Conservation (phyloP, 192 early-diverging fungal genomes). For the Backusella parvicylindrica region DNA sequence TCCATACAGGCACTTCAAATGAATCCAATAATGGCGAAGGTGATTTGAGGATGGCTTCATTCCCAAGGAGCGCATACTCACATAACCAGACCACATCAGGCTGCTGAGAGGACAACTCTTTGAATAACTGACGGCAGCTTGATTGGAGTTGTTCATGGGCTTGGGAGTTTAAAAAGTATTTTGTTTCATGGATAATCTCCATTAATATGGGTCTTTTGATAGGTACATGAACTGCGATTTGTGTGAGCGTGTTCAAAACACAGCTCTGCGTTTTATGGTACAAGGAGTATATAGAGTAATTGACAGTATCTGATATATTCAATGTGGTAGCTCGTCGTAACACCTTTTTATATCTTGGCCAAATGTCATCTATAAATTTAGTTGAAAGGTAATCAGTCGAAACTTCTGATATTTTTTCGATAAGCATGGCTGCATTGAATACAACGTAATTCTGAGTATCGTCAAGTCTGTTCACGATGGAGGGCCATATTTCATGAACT, state of each 20-base stretch:
- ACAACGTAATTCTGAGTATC: conserved; percentile 36
- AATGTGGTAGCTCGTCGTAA: conserved; percentile 6
- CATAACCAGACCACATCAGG: conserved; percentile 28
- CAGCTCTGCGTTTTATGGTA: conserved; percentile 21
- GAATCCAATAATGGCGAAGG: not conserved
- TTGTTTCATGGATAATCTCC: conserved; percentile 14
- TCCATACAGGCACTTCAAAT: conserved; percentile 1
- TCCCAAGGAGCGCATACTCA: not conserved
- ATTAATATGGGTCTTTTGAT: not conserved
- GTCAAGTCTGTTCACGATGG: conserved; percentile 35
- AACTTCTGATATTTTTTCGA: conserved; percentile 36
- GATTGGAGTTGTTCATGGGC: conserved; percentile 19
- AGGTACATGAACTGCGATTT: conserved; percentile 16
- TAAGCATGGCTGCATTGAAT: conserved; percentile 28
- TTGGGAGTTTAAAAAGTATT: conserved; percentile 5
- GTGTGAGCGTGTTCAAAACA: conserved; percentile 23
- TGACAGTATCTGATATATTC: not conserved
- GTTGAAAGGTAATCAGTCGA: conserved; percentile 42
- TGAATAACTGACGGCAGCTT: not conserved
- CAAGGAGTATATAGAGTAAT: conserved; percentile 28
- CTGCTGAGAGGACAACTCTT: not conserved
- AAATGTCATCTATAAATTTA: conserved; percentile 41
- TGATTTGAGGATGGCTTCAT: not conserved
- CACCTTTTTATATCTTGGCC: conserved; percentile 37
- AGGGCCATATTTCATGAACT: conserved; percentile 48